Base-by-base conservation (phyloP, 1,139 yeast species). In the Debaryomycetaceae sp. region DNA sequence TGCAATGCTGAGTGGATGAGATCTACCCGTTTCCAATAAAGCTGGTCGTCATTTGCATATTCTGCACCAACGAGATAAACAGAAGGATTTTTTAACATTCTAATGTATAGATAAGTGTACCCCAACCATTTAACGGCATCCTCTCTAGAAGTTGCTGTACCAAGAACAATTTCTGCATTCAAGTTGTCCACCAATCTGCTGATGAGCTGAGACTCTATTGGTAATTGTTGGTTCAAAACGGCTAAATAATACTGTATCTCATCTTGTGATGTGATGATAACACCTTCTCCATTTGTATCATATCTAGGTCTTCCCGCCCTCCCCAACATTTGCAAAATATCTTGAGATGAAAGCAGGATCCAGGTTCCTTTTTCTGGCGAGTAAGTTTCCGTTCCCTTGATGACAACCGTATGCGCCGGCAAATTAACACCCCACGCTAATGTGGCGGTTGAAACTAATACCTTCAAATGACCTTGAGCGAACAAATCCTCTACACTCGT, bases 361-460 rank as follows among this genome's bases (percentile, higher is more conserved):
- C 97, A 91, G 1, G 79, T 68, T 42, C 98, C 97, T 50, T 80
- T 80, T 54, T 87, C 95, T 0, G 99, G 97, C 2, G 95, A 86
- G 58, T 93, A 95, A 0, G 93, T 84, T 56, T 90, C 96, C 0
- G 99, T 93, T 0, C 98, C 99, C 58, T 93, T 91, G 49, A 93
- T 87, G 27, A 93, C 84, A 27, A 93, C 99, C 0, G 97, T 89
- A 55, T 93, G 97, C 0, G 98, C 98, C 1, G 99, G 99, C 45
- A 93, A 75, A 60, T 93, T 93, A 35, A 93, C 98, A 75, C 99
- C 99, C 99, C 98, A 93, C 0, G 99, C 98, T 51, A 93, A 77
- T 0, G 99, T 93, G 0, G 98, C 96, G 1, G 99, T 93, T 0
- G 96, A 89, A 1, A 91, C 95, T 43, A 93, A 72, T 1, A 91